phyloP scores from a whole-genome alignment of 2,329 filamentous ascomycete species.

The Decorospora gaudefroyi region DNA sequence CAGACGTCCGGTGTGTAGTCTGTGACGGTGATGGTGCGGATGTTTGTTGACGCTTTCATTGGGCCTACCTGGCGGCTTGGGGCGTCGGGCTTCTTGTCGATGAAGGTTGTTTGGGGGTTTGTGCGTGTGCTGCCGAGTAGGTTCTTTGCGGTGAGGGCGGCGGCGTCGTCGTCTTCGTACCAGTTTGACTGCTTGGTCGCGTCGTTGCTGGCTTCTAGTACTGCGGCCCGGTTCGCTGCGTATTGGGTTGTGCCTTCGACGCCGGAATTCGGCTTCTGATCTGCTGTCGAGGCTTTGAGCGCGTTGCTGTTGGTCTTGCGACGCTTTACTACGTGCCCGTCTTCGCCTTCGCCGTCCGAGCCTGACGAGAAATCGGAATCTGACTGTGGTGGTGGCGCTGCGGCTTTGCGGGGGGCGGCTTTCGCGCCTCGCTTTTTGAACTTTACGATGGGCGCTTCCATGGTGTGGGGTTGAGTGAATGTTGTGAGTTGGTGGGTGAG shows the following conservation, averaged over 20 bases:
- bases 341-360: constrained; percentile 69
- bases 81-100: constrained; percentile 79
- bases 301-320: constrained; percentile 69
- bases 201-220: constrained; percentile 73
- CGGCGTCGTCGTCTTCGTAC: constrained; percentile 74
- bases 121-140: constrained; percentile 62
- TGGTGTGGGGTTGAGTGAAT: constrained; percentile 20
- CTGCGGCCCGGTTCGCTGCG: constrained; percentile 64
- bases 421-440: constrained; percentile 89
- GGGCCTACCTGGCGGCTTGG: constrained; percentile 75
- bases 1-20: constrained; percentile 94
- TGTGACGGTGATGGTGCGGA: constrained; percentile 85
- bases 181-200: constrained; percentile 88
- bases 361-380: constrained; percentile 66
- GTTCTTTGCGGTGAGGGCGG: constrained; percentile 58
- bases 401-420: constrained; percentile 78
- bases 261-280: constrained; percentile 52
- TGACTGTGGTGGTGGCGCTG: constrained; percentile 70
- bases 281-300: constrained; percentile 67
- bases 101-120: constrained; percentile 59
- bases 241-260: constrained; percentile 57
- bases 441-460: constrained; percentile 61
- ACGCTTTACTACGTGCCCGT: constrained; percentile 76
- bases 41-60: constrained; percentile 84
- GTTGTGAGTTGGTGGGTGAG: constrained; percentile 6